Conservation (phyloP, 768 basidiomycete genomes). For the Sistotremastrum suecicum region DNA sequence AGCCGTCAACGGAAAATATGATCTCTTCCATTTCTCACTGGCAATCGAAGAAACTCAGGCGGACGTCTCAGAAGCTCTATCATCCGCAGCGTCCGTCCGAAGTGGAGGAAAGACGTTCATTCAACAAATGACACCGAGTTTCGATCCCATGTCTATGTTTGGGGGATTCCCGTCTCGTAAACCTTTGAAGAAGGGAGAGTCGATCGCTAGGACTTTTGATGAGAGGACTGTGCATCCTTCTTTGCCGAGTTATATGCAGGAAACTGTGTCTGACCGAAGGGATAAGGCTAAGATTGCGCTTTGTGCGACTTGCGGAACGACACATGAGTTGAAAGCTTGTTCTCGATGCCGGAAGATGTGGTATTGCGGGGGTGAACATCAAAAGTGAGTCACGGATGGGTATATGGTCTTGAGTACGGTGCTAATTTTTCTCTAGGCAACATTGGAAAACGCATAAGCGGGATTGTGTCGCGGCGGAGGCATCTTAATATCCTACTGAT, state of each 20-base stretch:
- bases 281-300: conserved; percentile 13
- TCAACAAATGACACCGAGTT: too few relatives aligned
- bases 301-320: conserved; percentile 18
- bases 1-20: too few relatives aligned
- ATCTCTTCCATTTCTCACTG: too few relatives aligned
- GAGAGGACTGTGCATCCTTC: conserved; percentile 3
- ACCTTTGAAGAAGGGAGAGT: conserved; percentile 3
- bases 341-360: neutral
- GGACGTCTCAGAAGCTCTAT: conserved; percentile 10
- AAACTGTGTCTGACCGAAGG: conserved; percentile 11
- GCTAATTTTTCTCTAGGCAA: too few relatives aligned
- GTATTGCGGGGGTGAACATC: conserved; percentile 8
- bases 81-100: conserved; percentile 14
- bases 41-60: too few relatives aligned
- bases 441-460: too few relatives aligned
- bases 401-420: too few relatives aligned
- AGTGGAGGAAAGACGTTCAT: conserved; percentile 14
- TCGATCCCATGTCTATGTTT: conserved; percentile 10
- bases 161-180: conserved; percentile 1
- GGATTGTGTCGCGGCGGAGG: too few relatives aligned
- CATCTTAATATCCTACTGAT: too few relatives aligned
- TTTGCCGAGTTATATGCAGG: conserved; percentile 11
- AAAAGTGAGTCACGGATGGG: too few relatives aligned
- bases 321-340: neutral
- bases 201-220: conserved; percentile 8